phyloP scores from a whole-genome alignment of 2,329 filamentous ascomycete species.

The Penicillium sp. region DNA sequence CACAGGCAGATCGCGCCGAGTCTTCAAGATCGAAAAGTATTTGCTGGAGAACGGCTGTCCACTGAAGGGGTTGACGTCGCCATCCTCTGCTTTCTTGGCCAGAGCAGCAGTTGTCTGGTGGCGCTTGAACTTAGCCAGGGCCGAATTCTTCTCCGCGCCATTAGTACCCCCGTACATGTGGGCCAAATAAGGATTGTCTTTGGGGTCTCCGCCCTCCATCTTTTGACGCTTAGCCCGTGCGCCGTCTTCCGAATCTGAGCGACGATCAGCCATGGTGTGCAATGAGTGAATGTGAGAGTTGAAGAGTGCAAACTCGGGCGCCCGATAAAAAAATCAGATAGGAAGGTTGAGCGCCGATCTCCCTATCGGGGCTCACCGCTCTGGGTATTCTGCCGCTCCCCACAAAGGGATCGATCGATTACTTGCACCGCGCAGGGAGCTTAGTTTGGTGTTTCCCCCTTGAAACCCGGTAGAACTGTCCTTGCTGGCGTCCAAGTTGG shows the following conservation, averaged over 20 bases:
- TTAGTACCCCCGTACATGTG: conserved; percentile 66
- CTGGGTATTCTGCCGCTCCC: conserved; percentile 29
- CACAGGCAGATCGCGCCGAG: conserved; percentile 81
- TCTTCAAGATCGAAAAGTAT: conserved; percentile 88
- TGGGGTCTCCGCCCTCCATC: conserved; percentile 50
- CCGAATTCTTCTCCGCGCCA: conserved; percentile 42
- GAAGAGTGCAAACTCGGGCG: conserved; percentile 15
- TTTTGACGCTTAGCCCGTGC: conserved; percentile 57
- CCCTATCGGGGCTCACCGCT: conserved; percentile 30
- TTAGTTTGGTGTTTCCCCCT: neutral
- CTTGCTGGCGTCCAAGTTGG: neutral
- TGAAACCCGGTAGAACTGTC: neutral
- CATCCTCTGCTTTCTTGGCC: conserved; percentile 73
- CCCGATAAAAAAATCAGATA: conserved; percentile 30
- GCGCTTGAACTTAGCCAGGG: conserved; percentile 67
- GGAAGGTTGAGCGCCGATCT: conserved; percentile 33
- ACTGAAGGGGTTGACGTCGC: conserved; percentile 82
- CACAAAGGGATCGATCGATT: conserved; percentile 29
- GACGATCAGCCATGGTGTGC: conserved; percentile 56
- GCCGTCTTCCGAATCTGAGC: conserved; percentile 52
- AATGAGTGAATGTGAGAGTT: conserved; percentile 7
- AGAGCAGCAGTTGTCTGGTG: conserved; percentile 77
- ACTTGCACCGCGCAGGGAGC: conserved; percentile 4
- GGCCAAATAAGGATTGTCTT: conserved; percentile 82
- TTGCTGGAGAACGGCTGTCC: conserved; percentile 71